phyloP scores from a whole-genome alignment of 805 yeast species.

The Candida vartiovaarae region DNA sequence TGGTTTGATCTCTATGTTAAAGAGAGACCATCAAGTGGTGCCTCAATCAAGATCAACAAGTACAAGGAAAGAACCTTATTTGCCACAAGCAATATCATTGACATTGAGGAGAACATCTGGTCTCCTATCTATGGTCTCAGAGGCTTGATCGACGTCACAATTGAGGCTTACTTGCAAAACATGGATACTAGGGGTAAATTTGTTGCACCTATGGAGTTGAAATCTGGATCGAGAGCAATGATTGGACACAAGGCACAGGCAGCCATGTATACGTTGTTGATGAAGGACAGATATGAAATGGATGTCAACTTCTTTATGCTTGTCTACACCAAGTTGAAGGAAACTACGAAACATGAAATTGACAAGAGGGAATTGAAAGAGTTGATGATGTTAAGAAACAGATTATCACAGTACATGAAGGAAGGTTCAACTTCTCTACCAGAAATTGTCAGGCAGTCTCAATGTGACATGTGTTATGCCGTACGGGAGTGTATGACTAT shows the following conservation, averaged over 20 bases:
- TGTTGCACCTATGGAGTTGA: constrained; percentile 80
- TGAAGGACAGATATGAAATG: constrained; percentile 72
- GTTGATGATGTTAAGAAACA: constrained; percentile 66
- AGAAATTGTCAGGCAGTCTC: constrained; percentile 39
- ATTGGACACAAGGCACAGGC: constrained; percentile 82
- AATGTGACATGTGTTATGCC: constrained; percentile 56
- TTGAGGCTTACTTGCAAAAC: constrained; percentile 47
- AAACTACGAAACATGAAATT: constrained; percentile 48
- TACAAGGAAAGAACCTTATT: constrained; percentile 32
- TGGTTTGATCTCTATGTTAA: constrained; percentile 46
- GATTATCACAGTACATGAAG: constrained; percentile 51
- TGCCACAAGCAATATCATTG: constrained; percentile 59
- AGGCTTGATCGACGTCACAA: constrained; percentile 86
- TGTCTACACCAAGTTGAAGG: constrained; percentile 61
- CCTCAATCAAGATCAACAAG: constrained; percentile 22
- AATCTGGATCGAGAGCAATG: constrained; percentile 65
- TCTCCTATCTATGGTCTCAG: constrained; percentile 85
- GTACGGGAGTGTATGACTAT: constrained; percentile 57
- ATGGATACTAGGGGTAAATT: constrained; percentile 32
- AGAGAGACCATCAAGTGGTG: constrained; percentile 21
- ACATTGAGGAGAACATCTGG: constrained; percentile 87
- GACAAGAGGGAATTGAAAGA: constrained; percentile 53
- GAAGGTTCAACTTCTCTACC: constrained; percentile 48
- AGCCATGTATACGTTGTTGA: constrained; percentile 67
- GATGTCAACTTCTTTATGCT: constrained; percentile 59